These are phyloP conservation scores for Leucocoprinus gongylophorus DNA, from an alignment of 1,284 basidiomycete species.

Conservation along the genomic window DNA sequence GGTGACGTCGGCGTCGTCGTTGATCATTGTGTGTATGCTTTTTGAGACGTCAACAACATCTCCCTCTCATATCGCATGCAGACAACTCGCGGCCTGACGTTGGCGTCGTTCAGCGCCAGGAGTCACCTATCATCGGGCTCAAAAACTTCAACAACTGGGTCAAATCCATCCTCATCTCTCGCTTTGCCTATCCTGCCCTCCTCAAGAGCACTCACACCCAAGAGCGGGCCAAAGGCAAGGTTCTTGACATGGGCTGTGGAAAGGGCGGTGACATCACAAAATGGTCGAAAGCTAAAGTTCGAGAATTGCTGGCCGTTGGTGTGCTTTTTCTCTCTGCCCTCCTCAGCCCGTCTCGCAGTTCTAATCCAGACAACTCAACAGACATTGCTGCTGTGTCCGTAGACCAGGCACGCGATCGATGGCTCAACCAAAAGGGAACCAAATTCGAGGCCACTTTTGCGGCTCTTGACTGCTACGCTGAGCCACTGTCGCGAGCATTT, in stretches of 20 bases:
- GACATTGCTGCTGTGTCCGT: constrained; percentile 91
- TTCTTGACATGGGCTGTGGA: constrained; percentile 95
- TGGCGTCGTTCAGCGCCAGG: constrained; percentile 73
- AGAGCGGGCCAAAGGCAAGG: constrained; percentile 51
- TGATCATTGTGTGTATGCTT: constrained; percentile 55
- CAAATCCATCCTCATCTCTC: constrained; percentile 90
- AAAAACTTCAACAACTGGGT: constrained; percentile 99
- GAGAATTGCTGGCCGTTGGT: constrained; percentile 81
- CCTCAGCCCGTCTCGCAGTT: constrained; percentile 1
- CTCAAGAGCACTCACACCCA: constrained; percentile 29
- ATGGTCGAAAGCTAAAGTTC: constrained; percentile 86
- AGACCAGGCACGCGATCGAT: constrained; percentile 78
- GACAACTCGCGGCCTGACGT: constrained; percentile 93
- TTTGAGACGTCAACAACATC: neutral
- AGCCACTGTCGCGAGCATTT: constrained; percentile 66
- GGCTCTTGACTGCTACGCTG: constrained; percentile 83
- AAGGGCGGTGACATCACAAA: constrained; percentile 98
- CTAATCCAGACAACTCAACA: constrained; percentile 31
- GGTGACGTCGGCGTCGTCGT: constrained; percentile 65
- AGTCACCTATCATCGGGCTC: constrained; percentile 94
- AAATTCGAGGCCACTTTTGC: constrained; percentile 78
- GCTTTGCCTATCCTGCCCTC: constrained; percentile 68
- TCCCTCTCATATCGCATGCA: constrained; percentile 25
- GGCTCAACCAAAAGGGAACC: constrained; percentile 41
- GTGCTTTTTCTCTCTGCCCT: constrained; percentile 24